Evolutionary conservation across 2,329 filamentous ascomycete genomes (phyloP).

Genomic region (Ascochyta clinopodiicola): DNA sequence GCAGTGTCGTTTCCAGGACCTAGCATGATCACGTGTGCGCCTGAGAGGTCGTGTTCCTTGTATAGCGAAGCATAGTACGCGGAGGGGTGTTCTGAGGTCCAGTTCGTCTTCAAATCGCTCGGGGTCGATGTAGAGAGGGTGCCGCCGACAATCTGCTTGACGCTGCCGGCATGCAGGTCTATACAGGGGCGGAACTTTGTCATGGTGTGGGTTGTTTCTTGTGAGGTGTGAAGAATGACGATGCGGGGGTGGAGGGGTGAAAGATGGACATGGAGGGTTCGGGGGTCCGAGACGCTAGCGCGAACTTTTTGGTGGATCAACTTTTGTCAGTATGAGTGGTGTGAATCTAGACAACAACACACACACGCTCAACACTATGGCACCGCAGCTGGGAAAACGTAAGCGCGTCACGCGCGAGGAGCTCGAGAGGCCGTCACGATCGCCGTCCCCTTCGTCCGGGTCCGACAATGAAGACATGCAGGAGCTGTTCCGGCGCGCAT

Average conservation of each 20-base stretch:
- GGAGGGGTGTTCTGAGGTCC: slow-evolving; percentile 83
- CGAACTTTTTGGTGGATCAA: slow-evolving; percentile 6
- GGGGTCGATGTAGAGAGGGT: slow-evolving; percentile 64
- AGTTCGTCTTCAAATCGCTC: slow-evolving; percentile 79
- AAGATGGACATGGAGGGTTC: slow-evolving; percentile 11
- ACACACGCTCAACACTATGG: slow-evolving; percentile 39
- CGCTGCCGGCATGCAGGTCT: slow-evolving; percentile 94
- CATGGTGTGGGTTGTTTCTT: slow-evolving; percentile 61
- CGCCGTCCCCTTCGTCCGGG: slow-evolving; percentile 36
- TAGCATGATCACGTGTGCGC: slow-evolving; percentile 96
- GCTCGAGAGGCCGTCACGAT: slow-evolving; percentile 34
- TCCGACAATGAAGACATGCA: slow-evolving; percentile 63
- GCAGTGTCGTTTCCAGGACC: slow-evolving; percentile 85
- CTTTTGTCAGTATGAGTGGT: neutral
- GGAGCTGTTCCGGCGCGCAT: slow-evolving; percentile 80
- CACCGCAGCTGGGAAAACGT: slow-evolving; percentile 53
- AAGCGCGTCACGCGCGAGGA: slow-evolving; percentile 51
- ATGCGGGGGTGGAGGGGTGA: slow-evolving; percentile 28
- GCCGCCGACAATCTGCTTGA: slow-evolving; percentile 98
- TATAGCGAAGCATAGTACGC: slow-evolving; percentile 84
- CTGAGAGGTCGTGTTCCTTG: slow-evolving; percentile 72
- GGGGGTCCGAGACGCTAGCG: slow-evolving; percentile 28
- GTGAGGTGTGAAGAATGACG: slow-evolving; percentile 2
- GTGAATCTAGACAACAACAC: neutral
- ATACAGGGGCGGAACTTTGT: slow-evolving; percentile 96